Evolutionary conservation across 2,329 filamentous ascomycete genomes (phyloP).

Genomic region (Neurospora crassa): DNA sequence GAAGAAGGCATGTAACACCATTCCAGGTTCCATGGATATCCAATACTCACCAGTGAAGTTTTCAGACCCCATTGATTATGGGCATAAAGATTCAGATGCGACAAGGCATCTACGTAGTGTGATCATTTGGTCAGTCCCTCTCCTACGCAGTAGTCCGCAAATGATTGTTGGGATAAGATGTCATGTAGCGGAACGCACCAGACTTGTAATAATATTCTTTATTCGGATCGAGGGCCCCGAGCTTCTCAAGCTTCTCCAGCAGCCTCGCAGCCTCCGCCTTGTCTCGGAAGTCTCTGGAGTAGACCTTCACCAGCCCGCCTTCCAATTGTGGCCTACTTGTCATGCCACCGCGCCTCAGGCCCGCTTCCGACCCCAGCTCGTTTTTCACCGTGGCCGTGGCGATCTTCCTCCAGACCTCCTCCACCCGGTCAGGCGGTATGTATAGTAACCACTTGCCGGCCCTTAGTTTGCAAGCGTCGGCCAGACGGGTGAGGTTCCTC

Average conservation of each 20-base stretch:
- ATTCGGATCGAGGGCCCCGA: slow-evolving; percentile 46
- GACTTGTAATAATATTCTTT: slow-evolving; percentile 68
- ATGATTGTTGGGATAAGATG: not conserved
- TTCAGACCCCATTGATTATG: not conserved
- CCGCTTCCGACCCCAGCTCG: slow-evolving; percentile 65
- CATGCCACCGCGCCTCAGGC: slow-evolving; percentile 48
- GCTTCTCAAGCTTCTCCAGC: slow-evolving; percentile 47
- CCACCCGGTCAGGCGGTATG: slow-evolving; percentile 40
- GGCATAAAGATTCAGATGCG: not conserved
- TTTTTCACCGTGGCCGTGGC: slow-evolving; percentile 58
- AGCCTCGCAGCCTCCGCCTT: slow-evolving; percentile 60
- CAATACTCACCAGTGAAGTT: not conserved
- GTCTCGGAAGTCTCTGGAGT: slow-evolving; percentile 67
- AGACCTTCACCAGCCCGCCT: slow-evolving; percentile 57
- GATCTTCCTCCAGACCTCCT: slow-evolving; percentile 56
- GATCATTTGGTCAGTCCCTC: not conserved
- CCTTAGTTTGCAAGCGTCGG: slow-evolving; percentile 46
- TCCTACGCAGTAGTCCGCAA: not conserved
- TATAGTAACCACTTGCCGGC: slow-evolving; percentile 80
- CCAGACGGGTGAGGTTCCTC: slow-evolving; percentile 50
- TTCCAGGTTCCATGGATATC: not conserved
- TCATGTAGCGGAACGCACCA: slow-evolving; percentile 34
- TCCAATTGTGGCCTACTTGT: slow-evolving; percentile 29
- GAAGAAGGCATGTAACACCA: not conserved
- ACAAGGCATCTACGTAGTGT: not conserved